Evolutionary conservation across 2,329 filamentous ascomycete species (phyloP).

Genomic region (Colletotrichum cordylinicola): DNA sequence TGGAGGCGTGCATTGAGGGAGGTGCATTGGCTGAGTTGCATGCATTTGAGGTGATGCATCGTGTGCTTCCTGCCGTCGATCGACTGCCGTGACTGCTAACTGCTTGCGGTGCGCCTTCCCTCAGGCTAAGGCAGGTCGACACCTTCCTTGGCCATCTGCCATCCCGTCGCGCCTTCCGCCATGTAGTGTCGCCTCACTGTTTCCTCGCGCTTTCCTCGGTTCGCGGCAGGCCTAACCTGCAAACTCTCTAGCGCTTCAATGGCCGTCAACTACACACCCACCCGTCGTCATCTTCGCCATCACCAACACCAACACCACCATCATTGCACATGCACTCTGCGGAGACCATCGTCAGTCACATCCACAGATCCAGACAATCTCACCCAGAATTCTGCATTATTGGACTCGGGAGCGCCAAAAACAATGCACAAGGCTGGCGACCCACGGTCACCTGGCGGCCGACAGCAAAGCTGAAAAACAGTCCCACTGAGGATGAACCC

Average conservation of each 20-base stretch:
- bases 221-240: background rate
- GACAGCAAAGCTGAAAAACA: background rate
- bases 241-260: slow-evolving; percentile 1
- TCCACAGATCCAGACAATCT: background rate
- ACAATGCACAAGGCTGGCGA: background rate
- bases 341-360: background rate
- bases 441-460: background rate
- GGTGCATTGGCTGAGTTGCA: background rate
- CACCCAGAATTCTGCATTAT: background rate
- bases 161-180: background rate
- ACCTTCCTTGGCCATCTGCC: background rate
- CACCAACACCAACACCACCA: background rate
- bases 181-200: background rate
- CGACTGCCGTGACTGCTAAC: background rate
- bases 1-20: background rate
- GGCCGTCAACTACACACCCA: background rate
- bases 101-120: too few species aligned
- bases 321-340: background rate
- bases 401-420: background rate
- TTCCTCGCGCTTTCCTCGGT: background rate
- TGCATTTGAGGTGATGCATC: background rate
- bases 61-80: background rate
- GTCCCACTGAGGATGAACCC: background rate
- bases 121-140: background rate
- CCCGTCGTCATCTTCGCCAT: background rate